A percentile compares a stretch with the other conserved stretches of the same genome.
Conservation (phyloP, 768 basidiomycete species). For the Fomitopsis pulvina region DNA sequence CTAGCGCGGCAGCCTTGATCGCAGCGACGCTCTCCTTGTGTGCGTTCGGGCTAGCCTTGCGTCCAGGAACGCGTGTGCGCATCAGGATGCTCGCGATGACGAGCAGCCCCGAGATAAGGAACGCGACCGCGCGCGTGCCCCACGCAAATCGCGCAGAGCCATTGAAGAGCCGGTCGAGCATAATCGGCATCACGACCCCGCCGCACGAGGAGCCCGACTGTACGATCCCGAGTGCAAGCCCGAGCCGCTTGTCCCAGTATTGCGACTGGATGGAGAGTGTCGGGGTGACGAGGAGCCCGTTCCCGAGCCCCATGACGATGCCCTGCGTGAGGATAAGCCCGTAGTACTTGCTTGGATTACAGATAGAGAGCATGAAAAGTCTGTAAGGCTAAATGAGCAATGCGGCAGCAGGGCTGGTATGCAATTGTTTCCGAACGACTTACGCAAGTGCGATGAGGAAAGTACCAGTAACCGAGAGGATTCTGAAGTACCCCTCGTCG, state of each 20-base stretch:
- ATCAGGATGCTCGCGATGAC: conserved; percentile 11
- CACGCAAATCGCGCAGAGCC: conserved; percentile 31
- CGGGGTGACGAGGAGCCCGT: conserved; percentile 41
- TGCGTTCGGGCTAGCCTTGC: conserved; percentile 5
- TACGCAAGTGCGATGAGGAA: conserved; percentile 17
- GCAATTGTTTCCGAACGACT: conserved; percentile 4
- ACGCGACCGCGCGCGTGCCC: conserved; percentile 28
- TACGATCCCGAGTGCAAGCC: conserved; percentile 29
- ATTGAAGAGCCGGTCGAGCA: conserved; percentile 23
- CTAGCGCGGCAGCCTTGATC: conserved; percentile 4
- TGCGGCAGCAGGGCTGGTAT: not conserved
- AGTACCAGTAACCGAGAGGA: conserved; percentile 20
- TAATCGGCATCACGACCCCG: conserved; percentile 28
- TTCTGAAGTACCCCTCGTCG: conserved; percentile 40
- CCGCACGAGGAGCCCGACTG: conserved; percentile 18
- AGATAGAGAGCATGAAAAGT: conserved; percentile 40
- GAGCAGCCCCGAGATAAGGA: conserved; percentile 12
- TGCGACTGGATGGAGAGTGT: conserved; percentile 38
- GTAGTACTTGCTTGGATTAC: conserved; percentile 32
- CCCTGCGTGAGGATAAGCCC: conserved; percentile 47
- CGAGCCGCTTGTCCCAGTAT: conserved; percentile 34
- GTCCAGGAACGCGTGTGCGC: conserved; percentile 5
- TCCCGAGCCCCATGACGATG: conserved; percentile 42
- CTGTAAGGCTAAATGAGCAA: conserved; percentile 10
- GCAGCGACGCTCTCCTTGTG: not conserved